These are phyloP conservation scores for Abrus pulchellus DNA, from an alignment of 306 rosid species.

Conservation along the genomic window DNA sequence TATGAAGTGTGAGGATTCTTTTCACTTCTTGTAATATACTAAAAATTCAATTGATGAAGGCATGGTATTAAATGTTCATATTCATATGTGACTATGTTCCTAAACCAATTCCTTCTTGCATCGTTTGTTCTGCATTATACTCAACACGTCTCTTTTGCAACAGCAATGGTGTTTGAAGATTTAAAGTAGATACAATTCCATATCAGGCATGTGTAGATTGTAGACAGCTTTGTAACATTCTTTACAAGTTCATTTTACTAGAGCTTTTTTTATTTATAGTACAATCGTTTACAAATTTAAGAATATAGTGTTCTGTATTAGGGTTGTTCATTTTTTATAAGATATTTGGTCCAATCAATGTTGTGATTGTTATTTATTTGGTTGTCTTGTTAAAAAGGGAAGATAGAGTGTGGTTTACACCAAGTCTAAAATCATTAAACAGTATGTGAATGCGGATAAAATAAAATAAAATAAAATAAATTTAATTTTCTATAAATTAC, in stretches of 20 bases:
- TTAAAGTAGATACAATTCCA: background rate
- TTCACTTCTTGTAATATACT: background rate
- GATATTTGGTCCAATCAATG: too few relatives aligned
- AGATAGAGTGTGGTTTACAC: background rate
- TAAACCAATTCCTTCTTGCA: background rate
- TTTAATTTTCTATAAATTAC: background rate
- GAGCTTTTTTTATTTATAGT: too few relatives aligned
- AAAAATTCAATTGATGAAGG: background rate
- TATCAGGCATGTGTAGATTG: background rate
- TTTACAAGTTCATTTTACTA: too few relatives aligned
- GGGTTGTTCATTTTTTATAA: too few relatives aligned
- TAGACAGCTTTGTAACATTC: background rate
- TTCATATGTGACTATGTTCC: background rate
- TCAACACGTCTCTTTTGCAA: background rate
- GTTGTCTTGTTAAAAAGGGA: too few relatives aligned
- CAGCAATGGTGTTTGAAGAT: background rate
- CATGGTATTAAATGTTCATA: background rate
- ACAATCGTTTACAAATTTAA: too few relatives aligned
- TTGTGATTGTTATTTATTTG: too few relatives aligned
- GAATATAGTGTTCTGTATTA: too few relatives aligned
- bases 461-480: background rate
- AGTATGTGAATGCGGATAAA: background rate
- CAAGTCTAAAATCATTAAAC: background rate
- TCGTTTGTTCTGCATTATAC: constrained; percentile 5
- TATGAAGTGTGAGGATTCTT: background rate